Evolutionary conservation across 1,284 basidiomycete species (phyloP).

Genomic region (Cryptococcus deneoformans): DNA sequence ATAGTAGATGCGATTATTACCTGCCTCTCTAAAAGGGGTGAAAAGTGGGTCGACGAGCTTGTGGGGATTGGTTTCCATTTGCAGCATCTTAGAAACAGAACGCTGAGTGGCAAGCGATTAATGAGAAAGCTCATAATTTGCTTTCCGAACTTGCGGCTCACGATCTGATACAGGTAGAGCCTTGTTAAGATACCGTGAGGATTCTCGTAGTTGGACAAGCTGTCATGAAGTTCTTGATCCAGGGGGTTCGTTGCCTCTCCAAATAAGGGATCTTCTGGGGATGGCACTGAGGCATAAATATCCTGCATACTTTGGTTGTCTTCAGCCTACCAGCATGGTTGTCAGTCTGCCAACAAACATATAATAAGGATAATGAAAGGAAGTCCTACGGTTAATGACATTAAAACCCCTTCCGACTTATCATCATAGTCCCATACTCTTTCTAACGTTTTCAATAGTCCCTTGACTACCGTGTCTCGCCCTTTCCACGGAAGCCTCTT

Average conservation of each 20-base stretch:
- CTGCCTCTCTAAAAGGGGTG: conserved; percentile 26
- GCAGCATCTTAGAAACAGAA: conserved; percentile 34
- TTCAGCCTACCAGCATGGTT: conserved; percentile 5
- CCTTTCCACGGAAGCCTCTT: neutral
- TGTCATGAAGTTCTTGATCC: conserved; percentile 24
- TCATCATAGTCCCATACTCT: conserved; percentile 7
- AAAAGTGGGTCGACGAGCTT: conserved; percentile 32
- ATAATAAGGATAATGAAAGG: neutral
- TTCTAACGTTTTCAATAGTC: conserved; percentile 1
- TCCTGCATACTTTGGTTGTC: conserved; percentile 27
- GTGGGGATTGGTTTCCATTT: conserved; percentile 39
- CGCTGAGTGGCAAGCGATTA: conserved; percentile 16
- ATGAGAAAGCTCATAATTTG: too few relatives aligned
- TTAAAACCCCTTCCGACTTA: neutral
- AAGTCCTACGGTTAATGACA: conserved; percentile 8
- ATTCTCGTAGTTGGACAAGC: conserved; percentile 25
- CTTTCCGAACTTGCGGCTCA: conserved; percentile 13
- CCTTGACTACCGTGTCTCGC: conserved; percentile 7
- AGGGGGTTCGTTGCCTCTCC: conserved; percentile 3
- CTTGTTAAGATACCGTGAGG: conserved; percentile 29
- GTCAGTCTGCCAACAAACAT: neutral
- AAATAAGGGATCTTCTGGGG: conserved; percentile 23
- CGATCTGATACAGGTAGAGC: conserved; percentile 41
- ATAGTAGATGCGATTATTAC: conserved; percentile 17
- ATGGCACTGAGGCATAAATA: conserved; percentile 31